These are phyloP conservation scores for Septoria petroselini DNA, from an alignment of 2,329 filamentous ascomycete genomes.

Conservation along the genomic window DNA sequence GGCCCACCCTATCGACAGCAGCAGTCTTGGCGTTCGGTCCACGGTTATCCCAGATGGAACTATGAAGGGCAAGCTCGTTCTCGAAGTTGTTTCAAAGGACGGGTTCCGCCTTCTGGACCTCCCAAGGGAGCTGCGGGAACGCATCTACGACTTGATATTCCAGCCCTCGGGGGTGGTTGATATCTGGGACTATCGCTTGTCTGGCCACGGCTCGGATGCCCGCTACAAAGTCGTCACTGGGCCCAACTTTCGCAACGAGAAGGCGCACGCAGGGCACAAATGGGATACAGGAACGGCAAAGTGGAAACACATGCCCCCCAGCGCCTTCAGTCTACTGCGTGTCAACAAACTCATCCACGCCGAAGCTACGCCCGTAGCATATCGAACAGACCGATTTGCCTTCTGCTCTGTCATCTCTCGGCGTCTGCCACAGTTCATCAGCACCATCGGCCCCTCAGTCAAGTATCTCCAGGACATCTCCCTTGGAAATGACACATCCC, in stretches of 20 bases:
- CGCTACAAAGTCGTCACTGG: too few species aligned
- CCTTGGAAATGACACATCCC: not conserved
- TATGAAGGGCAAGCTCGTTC: slow-evolving; percentile 22
- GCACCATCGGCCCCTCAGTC: not conserved
- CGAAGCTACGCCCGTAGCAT: slow-evolving; percentile 19
- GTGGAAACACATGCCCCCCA: slow-evolving; percentile 2
- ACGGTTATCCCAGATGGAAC: slow-evolving; percentile 22
- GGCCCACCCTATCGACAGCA: not conserved
- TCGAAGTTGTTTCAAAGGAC: slow-evolving; percentile 13
- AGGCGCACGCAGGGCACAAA: not conserved
- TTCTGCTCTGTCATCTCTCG: not conserved
- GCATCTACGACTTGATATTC: slow-evolving; percentile 22
- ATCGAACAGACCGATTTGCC: slow-evolving; percentile 1
- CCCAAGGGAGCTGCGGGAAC: slow-evolving; percentile 22
- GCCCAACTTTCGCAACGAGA: not conserved
- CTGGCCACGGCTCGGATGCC: not conserved
- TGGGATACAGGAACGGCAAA: not conserved
- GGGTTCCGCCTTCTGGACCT: slow-evolving; percentile 25
- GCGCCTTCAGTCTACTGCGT: slow-evolving; percentile 10
- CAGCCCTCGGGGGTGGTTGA: not conserved
- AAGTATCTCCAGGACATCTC: slow-evolving; percentile 1
- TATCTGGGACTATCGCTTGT: not conserved
- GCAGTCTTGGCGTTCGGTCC: slow-evolving; percentile 3
- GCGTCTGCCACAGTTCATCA: not conserved
- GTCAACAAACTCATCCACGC: slow-evolving; percentile 20